These are phyloP conservation scores for Ceratorhiza oryzae-sativae DNA, from an alignment of 1,284 basidiomycete species.

Conservation along the genomic window DNA sequence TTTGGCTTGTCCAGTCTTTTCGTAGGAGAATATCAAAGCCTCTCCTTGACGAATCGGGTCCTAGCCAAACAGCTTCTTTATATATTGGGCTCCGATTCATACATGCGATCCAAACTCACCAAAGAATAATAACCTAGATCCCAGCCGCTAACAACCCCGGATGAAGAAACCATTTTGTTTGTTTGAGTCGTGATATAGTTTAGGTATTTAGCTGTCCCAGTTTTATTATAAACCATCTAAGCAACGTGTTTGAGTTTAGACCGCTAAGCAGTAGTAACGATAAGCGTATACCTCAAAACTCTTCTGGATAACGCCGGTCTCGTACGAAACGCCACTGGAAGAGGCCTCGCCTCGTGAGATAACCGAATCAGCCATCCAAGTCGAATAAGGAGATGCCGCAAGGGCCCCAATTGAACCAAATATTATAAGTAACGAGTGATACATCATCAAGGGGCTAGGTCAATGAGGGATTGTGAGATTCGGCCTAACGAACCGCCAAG, in stretches of 20 bases:
- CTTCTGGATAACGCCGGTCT: conserved; percentile 36
- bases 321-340: conserved; percentile 21
- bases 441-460: background rate
- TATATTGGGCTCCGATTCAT: too few species aligned
- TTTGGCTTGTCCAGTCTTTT: conserved; percentile 29
- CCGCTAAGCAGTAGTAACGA: background rate
- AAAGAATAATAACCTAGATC: conserved; percentile 17
- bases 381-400: conserved; percentile 19
- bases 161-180: conserved; percentile 34
- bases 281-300: conserved; percentile 27
- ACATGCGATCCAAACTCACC: background rate
- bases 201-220: conserved; percentile 22
- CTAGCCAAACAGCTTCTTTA: background rate
- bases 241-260: background rate
- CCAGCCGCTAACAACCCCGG: conserved; percentile 20
- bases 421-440: conserved; percentile 12
- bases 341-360: conserved; percentile 29
- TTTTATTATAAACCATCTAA: conserved; percentile 37
- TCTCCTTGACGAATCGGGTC: conserved; percentile 30
- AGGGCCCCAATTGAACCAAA: conserved; percentile 6
- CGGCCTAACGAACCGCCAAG: background rate
- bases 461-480: background rate
- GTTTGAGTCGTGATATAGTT: conserved; percentile 38
- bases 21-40: conserved; percentile 24
- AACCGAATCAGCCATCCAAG: conserved; percentile 38